These are phyloP conservation scores for Diaporthe eres DNA, from an alignment of 2,329 filamentous ascomycete genomes.

Conservation along the genomic window DNA sequence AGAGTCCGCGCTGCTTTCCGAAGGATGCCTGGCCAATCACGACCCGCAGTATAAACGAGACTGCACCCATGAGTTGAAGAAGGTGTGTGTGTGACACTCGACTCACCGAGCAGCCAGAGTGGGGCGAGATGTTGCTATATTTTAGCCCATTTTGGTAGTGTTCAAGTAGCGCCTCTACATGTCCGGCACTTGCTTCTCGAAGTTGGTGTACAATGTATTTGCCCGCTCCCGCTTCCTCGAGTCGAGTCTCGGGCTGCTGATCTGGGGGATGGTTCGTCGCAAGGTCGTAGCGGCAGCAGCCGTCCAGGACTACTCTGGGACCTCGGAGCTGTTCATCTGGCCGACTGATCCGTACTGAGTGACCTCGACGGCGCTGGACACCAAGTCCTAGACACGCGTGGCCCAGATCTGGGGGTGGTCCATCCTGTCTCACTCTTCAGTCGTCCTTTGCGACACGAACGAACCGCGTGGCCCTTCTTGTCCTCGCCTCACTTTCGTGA, in stretches of 20 bases:
- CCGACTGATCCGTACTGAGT: constrained; percentile 13
- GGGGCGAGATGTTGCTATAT: constrained; percentile 31
- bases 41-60: background rate
- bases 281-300: constrained; percentile 16
- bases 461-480: constrained; percentile 29
- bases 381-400: constrained; percentile 11
- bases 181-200: constrained; percentile 8
- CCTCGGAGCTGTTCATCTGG: constrained; percentile 22
- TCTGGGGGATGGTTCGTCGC: constrained; percentile 23
- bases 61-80: background rate
- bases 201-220: constrained; percentile 4
- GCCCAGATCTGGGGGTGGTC: constrained; percentile 14
- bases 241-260: constrained; percentile 9
- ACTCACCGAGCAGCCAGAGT: constrained; percentile 22
- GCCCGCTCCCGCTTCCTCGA: background rate
- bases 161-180: background rate
- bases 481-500: constrained; percentile 33
- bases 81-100: constrained; percentile 14
- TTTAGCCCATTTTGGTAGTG: background rate
- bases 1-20: background rate
- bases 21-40: constrained; percentile 16
- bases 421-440: constrained; percentile 15
- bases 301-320: background rate
- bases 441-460: constrained; percentile 16
- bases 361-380: constrained; percentile 17